Percentiles rank a stretch among this genome's conserved stretches.
Conservation (phyloP, 2,329 filamentous ascomycete species). For the Aspergillus cejpii region DNA sequence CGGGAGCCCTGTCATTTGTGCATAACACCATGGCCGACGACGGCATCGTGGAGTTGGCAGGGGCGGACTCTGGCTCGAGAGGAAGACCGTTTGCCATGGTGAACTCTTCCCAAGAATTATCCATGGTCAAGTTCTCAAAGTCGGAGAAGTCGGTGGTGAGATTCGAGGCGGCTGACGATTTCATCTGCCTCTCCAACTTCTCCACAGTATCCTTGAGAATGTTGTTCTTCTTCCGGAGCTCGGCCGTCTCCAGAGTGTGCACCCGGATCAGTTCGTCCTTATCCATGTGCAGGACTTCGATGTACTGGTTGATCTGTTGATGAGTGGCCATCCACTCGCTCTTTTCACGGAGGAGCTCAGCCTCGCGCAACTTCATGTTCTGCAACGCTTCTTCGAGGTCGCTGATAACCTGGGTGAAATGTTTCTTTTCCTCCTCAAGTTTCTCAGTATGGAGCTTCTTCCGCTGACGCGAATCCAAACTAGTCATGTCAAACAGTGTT, state of each 20-base stretch:
- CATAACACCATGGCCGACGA: conserved; percentile 33
- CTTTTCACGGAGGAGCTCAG: conserved; percentile 49
- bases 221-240: conserved; percentile 86
- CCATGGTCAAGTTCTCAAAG: conserved; percentile 79
- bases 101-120: conserved; percentile 74
- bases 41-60: conserved; percentile 18
- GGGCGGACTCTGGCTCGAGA: conserved; percentile 37
- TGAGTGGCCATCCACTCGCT: conserved; percentile 62
- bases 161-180: conserved; percentile 40
- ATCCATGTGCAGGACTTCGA: conserved; percentile 71
- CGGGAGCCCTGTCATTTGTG: conserved; percentile 35
- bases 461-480: conserved; percentile 89
- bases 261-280: conserved; percentile 85
- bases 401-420: conserved; percentile 67
- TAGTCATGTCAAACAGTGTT: conserved; percentile 32
- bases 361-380: conserved; percentile 58
- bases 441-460: conserved; percentile 98
- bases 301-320: conserved; percentile 65
- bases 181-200: conserved; percentile 39
- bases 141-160: conserved; percentile 68
- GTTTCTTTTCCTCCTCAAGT: conserved; percentile 94
- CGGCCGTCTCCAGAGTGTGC: conserved; percentile 84
- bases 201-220: conserved; percentile 63
- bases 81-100: conserved; percentile 62
- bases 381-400: conserved; percentile 72